phyloP scores from a whole-genome alignment of 192 early-diverging fungal genomes.

The Funneliformis mosseae region DNA sequence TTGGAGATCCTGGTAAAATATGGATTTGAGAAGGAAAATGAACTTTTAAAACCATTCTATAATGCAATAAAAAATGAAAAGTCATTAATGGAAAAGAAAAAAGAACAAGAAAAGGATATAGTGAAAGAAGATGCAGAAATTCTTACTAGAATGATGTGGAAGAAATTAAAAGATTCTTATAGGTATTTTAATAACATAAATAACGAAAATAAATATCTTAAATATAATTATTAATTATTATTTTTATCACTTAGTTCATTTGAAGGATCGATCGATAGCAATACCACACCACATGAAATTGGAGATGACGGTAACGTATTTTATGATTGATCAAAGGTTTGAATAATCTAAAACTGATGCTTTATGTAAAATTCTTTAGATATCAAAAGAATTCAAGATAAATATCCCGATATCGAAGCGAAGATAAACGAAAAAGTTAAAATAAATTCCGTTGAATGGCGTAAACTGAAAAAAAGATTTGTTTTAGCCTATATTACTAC shows the following conservation, averaged over 20 bases:
- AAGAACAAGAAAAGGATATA: background rate
- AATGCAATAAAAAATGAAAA: background rate
- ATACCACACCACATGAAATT: background rate
- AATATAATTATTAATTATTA: background rate
- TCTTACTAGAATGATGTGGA: background rate
- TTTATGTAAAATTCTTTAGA: background rate
- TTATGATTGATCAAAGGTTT: background rate
- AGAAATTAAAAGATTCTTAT: background rate
- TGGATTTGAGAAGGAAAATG: background rate
- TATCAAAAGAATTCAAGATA: background rate
- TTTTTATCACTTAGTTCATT: background rate
- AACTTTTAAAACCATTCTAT: background rate
- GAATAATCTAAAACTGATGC: background rate
- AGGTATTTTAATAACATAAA: background rate
- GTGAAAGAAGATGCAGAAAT: slow-evolving; percentile 6
- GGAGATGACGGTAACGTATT: background rate
- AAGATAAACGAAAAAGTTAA: background rate
- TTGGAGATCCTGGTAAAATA: background rate
- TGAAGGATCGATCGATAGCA: background rate
- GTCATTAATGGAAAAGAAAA: background rate
- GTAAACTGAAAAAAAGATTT: background rate
- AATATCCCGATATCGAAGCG: background rate
- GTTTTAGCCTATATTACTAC: background rate
- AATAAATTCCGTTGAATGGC: background rate
- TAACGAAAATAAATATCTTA: background rate